A percentile compares a stretch with the other conserved stretches of the same genome.
Conservation (phyloP, 306 rosid genomes). For the Rosa persica region DNA sequence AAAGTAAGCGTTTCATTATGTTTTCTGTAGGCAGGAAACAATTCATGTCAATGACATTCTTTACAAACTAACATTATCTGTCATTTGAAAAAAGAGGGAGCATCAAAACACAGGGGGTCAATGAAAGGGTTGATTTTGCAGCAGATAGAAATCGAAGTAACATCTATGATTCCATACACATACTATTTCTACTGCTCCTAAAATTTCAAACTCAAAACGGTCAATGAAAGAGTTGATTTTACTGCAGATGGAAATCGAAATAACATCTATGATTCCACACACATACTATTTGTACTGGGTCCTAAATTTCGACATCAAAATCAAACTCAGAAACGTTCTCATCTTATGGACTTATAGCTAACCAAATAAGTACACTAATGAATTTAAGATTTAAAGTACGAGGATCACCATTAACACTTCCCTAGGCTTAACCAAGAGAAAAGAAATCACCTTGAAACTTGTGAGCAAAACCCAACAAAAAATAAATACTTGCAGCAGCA, state of each 20-base stretch:
- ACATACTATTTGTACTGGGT: neutral
- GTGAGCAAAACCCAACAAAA: neutral
- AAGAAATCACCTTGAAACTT: neutral
- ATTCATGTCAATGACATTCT: neutral
- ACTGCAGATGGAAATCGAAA: neutral
- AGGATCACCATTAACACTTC: neutral
- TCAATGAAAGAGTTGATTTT: too few species aligned
- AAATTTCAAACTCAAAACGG: neutral
- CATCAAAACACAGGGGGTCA: neutral
- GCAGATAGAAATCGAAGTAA: too few species aligned
- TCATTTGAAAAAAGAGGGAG: neutral
- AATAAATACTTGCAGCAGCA: too few species aligned
- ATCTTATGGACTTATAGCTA: neutral
- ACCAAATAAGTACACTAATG: neutral
- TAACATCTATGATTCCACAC: neutral
- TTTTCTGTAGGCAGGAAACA: neutral
- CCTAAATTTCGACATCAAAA: neutral
- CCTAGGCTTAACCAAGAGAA: neutral
- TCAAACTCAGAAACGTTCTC: neutral
- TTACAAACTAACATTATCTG: neutral
- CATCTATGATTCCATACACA: neutral
- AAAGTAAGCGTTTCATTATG: neutral
- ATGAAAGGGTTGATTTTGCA: too few species aligned
- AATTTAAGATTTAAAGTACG: neutral
- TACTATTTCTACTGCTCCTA: neutral